Conservation (phyloP, 2,329 filamentous ascomycete species). For the Cladosporium sp. region DNA sequence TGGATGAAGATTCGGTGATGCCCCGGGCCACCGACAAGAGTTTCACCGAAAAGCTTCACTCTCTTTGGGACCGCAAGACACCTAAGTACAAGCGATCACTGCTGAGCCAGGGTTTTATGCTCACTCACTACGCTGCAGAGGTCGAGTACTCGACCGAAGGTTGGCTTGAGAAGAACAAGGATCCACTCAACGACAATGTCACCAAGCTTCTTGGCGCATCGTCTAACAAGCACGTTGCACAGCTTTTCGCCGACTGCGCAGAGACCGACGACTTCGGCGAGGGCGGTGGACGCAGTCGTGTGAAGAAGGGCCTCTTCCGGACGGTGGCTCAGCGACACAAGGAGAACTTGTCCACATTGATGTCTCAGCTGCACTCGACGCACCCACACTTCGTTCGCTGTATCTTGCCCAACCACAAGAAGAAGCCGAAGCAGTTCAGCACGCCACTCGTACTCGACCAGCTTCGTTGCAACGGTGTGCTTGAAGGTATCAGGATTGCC, state of each 20-base stretch:
- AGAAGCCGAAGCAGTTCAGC: constrained; percentile 86
- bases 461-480: constrained; percentile 94
- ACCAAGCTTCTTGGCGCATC: constrained; percentile 82
- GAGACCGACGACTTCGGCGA: constrained; percentile 66
- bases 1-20: constrained; percentile 98
- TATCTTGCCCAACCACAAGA: constrained; percentile 97
- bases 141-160: constrained; percentile 93
- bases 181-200: constrained; percentile 94
- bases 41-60: constrained; percentile 96
- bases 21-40: constrained; percentile 95
- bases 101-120: constrained; percentile 83
- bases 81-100: constrained; percentile 86
- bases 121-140: constrained; percentile 96
- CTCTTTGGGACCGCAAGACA: constrained; percentile 92
- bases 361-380: constrained; percentile 89
- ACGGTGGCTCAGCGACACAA: constrained; percentile 97
- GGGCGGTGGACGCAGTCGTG: constrained; percentile 64
- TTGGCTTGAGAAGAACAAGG: constrained; percentile 99
- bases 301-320: constrained; percentile 95
- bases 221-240: constrained; percentile 73
- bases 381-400: constrained; percentile 98
- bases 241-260: constrained; percentile 80
- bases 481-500: constrained; percentile 97
- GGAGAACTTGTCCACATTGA: constrained; percentile 93
- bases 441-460: constrained; percentile 92